These are phyloP conservation scores for Cordyceps cateniannulata DNA, from an alignment of 2,329 filamentous ascomycete genomes.

Conservation along the genomic window DNA sequence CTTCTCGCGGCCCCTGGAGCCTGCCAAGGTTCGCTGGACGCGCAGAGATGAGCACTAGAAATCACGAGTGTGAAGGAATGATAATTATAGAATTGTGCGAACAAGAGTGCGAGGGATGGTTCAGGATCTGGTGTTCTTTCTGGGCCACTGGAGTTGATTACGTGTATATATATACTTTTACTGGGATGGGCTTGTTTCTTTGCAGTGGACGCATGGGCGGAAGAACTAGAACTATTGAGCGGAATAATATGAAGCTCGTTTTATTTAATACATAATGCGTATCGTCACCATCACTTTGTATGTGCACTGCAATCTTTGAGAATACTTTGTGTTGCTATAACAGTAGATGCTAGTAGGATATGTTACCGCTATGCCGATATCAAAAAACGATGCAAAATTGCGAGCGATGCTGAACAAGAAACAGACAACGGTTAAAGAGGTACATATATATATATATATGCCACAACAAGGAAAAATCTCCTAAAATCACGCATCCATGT, in stretches of 20 bases:
- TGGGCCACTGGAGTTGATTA: background rate
- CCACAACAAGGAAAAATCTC: background rate
- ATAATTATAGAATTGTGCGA: constrained; percentile 2
- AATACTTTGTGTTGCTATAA: background rate
- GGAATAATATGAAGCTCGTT: background rate
- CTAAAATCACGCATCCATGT: constrained; percentile 33
- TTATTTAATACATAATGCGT: background rate
- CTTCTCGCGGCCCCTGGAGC: constrained; percentile 67
- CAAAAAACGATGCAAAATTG: background rate
- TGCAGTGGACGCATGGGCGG: background rate
- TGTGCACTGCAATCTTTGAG: no score
- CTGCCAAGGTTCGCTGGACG: constrained; percentile 71
- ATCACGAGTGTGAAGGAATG: background rate
- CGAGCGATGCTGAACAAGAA: background rate
- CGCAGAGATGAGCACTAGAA: constrained; percentile 41
- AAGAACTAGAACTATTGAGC: background rate
- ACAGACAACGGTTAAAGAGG: background rate
- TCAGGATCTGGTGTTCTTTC: background rate
- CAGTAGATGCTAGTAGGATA: background rate
- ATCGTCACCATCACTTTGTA: no score
- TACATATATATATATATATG: no score
- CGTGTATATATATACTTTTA: background rate
- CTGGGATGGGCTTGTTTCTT: background rate
- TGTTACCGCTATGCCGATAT: background rate
- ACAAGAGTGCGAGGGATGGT: background rate